phyloP scores from a whole-genome alignment of 1,284 basidiomycete genomes.

The Cystobasidiaceae sp. region DNA sequence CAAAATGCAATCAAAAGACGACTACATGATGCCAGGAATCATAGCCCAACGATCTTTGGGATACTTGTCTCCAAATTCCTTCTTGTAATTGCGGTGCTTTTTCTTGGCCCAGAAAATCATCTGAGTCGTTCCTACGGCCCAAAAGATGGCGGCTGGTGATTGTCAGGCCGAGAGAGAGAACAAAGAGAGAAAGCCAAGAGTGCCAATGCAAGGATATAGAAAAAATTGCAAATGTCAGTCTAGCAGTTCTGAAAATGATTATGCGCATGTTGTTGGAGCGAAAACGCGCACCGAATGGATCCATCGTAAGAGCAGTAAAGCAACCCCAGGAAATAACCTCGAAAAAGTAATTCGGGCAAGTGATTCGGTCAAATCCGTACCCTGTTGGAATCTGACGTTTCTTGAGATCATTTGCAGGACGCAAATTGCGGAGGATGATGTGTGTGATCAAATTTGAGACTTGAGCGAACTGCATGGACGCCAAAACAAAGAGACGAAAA shows the following conservation, averaged over 20 bases:
- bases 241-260: not conserved
- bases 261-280: no score
- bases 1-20: not conserved
- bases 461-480: slow-evolving; percentile 67
- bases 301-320: slow-evolving; percentile 72
- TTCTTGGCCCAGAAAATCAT: slow-evolving; percentile 88
- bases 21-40: slow-evolving; percentile 25
- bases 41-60: slow-evolving; percentile 26
- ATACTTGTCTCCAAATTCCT: slow-evolving; percentile 70
- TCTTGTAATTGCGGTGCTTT: slow-evolving; percentile 86
- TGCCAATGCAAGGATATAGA: not conserved
- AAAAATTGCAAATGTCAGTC: not conserved
- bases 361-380: slow-evolving; percentile 77
- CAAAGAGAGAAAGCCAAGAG: not conserved
- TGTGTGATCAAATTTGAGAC: slow-evolving; percentile 83
- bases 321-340: slow-evolving; percentile 74
- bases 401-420: slow-evolving; percentile 67
- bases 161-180: not conserved
- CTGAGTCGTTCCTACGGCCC: slow-evolving; percentile 60
- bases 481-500: not conserved
- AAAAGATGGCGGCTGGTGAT: slow-evolving; percentile 66
- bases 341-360: slow-evolving; percentile 94
- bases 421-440: slow-evolving; percentile 71
- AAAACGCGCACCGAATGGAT: slow-evolving; percentile 61
- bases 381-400: slow-evolving; percentile 76